Base-by-base conservation (phyloP, 257 asterid genomes). In the Fraxinus excelsior region DNA sequence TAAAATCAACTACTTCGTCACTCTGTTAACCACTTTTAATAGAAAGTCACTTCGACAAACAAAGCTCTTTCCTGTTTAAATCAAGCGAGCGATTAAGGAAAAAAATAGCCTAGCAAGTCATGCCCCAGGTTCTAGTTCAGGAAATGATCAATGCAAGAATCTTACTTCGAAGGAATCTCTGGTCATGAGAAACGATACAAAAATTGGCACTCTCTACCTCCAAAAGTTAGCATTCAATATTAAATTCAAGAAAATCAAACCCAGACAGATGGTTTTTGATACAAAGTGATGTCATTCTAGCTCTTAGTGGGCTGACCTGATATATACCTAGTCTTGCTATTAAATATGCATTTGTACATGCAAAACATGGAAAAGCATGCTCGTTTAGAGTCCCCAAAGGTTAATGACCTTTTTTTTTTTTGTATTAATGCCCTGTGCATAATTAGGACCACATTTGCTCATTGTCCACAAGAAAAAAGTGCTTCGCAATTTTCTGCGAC, bases 281-380 rank as follows among this genome's bases (percentile, higher is more conserved):
- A 37, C 10, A 65, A 68, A 38, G 8, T 21, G 34, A 28, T 37
- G 75, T 79, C 60, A 18, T 67, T 79, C 69, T 79, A 51, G 70
- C 21, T 28, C 58, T 58, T 40, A 67, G 87, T 81, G 82, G 87
- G 84, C 76, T 84, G 85, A 78, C 83, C 76, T 70, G 71, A 53
- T 77, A 78, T 71, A 35, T 78, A 77, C 62, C n/a, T 67, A 18
- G 66, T 34, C 78, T 78, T 78, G 87, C 78, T 69, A 65, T 37
- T 68, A 80, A 26, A 26, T 26, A 26, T 26, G 28, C 28, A 26
- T 26, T 26, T 26, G 28, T 26, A 26, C 28, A 26, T 26, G 28
- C 28, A 26, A 26, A 26, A 26, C 28, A 26, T 26, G 28, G 28
- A 26, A 26, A 26, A 26, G 28, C 28, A 26, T 26, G 28, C 28